These are phyloP conservation scores for Prunus yedoensis DNA, from an alignment of 331 rosid genomes.

Conservation along the genomic window DNA sequence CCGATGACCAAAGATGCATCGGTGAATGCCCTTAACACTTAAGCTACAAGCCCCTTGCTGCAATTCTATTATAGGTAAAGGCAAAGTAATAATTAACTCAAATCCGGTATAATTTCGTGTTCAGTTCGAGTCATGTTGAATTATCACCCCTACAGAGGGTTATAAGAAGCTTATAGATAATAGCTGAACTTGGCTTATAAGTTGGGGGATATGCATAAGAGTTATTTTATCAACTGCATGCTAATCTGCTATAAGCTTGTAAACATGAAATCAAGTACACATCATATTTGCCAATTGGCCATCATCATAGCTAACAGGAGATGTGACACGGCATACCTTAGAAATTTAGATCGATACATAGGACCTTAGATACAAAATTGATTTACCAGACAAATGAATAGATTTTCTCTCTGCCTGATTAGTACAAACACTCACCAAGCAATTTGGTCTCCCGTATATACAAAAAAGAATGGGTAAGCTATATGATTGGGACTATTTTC, in stretches of 20 bases:
- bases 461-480: conserved; percentile 50
- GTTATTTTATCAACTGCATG: neutral
- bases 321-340: neutral
- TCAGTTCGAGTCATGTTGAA: neutral
- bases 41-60: too few relatives aligned
- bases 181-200: too few relatives aligned
- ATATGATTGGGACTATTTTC: conserved; percentile 36
- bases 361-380: conserved; percentile 48
- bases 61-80: too few relatives aligned
- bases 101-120: too few relatives aligned
- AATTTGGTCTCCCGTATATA: conserved; percentile 38
- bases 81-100: neutral
- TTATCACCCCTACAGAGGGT: neutral
- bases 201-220: too few relatives aligned
- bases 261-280: neutral
- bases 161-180: neutral
- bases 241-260: neutral
- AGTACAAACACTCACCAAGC: conserved; percentile 41
- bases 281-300: neutral
- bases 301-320: neutral
- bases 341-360: neutral
- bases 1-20: too few relatives aligned
- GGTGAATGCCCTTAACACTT: too few relatives aligned
- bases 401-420: conserved; percentile 25
- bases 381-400: conserved; percentile 20